phyloP scores from a whole-genome alignment of 352 stramenopile genomes.

The Sclerospora graminicola region DNA sequence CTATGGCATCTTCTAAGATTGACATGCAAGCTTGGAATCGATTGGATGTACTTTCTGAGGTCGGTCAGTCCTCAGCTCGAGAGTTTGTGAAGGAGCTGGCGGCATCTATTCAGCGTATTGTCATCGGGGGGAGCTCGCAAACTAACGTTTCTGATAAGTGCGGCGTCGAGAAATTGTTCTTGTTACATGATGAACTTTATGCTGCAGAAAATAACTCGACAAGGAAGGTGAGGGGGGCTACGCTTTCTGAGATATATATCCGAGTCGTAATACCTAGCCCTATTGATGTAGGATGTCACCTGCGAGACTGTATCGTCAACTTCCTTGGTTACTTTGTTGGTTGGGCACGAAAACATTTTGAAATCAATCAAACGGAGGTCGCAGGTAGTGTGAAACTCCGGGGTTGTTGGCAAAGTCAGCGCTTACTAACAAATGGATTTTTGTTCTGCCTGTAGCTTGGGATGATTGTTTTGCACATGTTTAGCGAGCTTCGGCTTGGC shows the following conservation, averaged over 20 bases:
- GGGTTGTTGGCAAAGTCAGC: neutral
- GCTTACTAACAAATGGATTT: conserved; percentile 2
- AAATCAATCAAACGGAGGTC: conserved; percentile 52
- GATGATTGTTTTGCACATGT: conserved; percentile 55
- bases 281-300: conserved; percentile 6
- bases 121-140: conserved; percentile 28
- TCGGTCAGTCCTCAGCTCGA: conserved; percentile 22
- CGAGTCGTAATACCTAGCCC: conserved; percentile 1
- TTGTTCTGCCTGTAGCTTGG: conserved; percentile 34
- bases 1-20: conserved; percentile 7
- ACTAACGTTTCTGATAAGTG: conserved; percentile 30
- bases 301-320: neutral
- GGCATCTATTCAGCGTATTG: conserved; percentile 36
- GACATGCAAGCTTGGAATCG: conserved; percentile 40
- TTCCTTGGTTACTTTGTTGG: conserved; percentile 14
- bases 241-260: neutral
- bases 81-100: conserved; percentile 43
- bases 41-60: conserved; percentile 45
- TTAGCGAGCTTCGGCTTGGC: conserved; percentile 78
- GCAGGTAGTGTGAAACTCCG: conserved; percentile 28
- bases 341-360: conserved; percentile 17
- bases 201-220: conserved; percentile 2
- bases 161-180: conserved; percentile 43
- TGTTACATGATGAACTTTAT: conserved; percentile 23
- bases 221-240: conserved; percentile 4